phyloP scores from a whole-genome alignment of 2,329 filamentous ascomycete species.

The Botryotinia globosa region DNA sequence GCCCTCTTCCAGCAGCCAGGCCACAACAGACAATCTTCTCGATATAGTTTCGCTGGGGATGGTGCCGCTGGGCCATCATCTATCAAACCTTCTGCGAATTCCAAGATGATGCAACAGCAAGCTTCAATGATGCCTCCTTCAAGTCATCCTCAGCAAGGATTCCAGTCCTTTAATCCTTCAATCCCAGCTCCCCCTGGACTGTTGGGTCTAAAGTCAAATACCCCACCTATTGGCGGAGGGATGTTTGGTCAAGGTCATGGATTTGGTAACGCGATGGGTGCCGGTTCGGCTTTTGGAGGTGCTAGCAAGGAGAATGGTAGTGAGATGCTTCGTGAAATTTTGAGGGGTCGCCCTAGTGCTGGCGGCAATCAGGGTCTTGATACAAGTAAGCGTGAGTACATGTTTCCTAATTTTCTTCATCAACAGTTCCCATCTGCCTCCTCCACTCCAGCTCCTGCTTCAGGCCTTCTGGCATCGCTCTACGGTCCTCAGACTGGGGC shows the following conservation, averaged over 20 bases:
- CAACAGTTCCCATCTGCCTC: constrained; percentile 80
- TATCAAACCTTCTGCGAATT: constrained; percentile 75
- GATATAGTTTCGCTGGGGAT: constrained; percentile 86
- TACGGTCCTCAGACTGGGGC: constrained; percentile 82
- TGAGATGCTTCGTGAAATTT: constrained; percentile 77
- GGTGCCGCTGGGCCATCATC: constrained; percentile 55
- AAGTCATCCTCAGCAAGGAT: constrained; percentile 50
- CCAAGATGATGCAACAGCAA: constrained; percentile 79
- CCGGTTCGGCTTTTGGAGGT: constrained; percentile 57
- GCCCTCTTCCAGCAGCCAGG: constrained; percentile 59
- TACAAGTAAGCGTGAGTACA: constrained; percentile 96
- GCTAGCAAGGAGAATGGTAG: constrained; percentile 69
- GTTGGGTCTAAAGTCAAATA: constrained; percentile 91
- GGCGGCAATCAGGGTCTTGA: constrained; percentile 73
- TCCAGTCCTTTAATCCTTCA: constrained; percentile 76
- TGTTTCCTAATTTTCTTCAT: constrained; percentile 87
- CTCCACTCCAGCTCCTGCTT: constrained; percentile 83
- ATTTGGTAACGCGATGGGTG: constrained; percentile 67
- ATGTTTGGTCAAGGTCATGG: constrained; percentile 90
- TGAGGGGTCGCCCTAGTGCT: constrained; percentile 64
- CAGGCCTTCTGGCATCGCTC: constrained; percentile 86
- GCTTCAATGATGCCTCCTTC: constrained; percentile 79
- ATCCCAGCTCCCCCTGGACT: constrained; percentile 77
- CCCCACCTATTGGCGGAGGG: constrained; percentile 75
- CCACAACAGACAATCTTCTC: constrained; percentile 79